Evolutionary conservation across 139 green algal genomes (phyloP), one percentile per base, ranked within the genome.

Genomic region (Coelastrella sp.): DNA sequence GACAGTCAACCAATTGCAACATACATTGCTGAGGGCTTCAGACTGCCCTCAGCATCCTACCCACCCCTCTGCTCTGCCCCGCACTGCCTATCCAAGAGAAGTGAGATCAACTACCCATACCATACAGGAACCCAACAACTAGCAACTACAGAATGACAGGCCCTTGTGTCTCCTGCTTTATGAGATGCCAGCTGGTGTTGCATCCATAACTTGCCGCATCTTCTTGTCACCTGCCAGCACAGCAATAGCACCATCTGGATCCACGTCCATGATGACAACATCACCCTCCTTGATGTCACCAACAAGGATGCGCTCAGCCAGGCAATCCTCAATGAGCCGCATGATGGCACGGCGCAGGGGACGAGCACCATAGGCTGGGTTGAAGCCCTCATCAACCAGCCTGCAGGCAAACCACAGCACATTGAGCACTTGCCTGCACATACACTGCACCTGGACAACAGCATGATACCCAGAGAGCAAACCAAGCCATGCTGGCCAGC

Each of bases 331-430:
- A 71, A 99, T 92, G 60, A 99, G 90, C 7, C 98, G 91, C 97
- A 99, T 99, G 93, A 99, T 99, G 84, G 98, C 97, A 85, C 98
- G 94, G 63, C 98, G 93, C 90, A 99, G 94, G n/a, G 98, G 98
- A 81, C 98, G 92, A 0, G 98, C 98, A 85, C 98, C 98, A 87
- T 99, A 99, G 11, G 92, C 89, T 68, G 98, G 97, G 92, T 97
- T 99, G 96, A 98, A 99, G 34, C 98, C 98, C 93, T 99, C 97
- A 64, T 99, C 97, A 62, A 99, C 97, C 25, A 99, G 91, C 17
- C 97, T 91, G 80, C 32, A 79, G 35, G 45, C 15, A 9, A 57
- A 9, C 11, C 11, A 57, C 15, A 57, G 11, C 45, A 57, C 11
- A 57, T 13, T 23, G 45, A 9, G 45, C 11, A 9, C 11, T 57